Conservation (phyloP, 371 early-diverging fungal genomes). For the Mucor velutinosus region DNA sequence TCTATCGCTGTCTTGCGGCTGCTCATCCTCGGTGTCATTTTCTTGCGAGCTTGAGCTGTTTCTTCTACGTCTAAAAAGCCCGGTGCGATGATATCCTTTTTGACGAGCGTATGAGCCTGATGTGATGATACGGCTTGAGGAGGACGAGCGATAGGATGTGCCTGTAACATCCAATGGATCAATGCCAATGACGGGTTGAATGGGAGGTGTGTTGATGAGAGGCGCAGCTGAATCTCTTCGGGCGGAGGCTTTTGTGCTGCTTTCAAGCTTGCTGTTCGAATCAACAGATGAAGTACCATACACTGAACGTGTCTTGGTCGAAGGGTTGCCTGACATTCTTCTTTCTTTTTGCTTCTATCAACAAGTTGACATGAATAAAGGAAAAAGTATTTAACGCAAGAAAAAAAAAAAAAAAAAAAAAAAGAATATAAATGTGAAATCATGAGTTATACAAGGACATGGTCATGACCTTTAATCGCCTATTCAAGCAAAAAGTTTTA, state of each 20-base stretch:
- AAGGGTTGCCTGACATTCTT: slow-evolving; percentile 46
- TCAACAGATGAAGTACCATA: slow-evolving; percentile 42
- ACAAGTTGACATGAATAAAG: slow-evolving; percentile 18
- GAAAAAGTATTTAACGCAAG: not conserved
- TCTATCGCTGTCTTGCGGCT: slow-evolving; percentile 10
- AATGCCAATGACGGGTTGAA: not conserved
- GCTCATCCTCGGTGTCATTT: slow-evolving; percentile 3
- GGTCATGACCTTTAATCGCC: not conserved
- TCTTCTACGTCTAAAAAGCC: slow-evolving; percentile 26
- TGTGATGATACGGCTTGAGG: not conserved
- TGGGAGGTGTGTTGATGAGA: slow-evolving; percentile 42
- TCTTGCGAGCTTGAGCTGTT: slow-evolving; percentile 23
- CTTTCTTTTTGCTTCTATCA: not conserved
- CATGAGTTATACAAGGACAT: not conserved
- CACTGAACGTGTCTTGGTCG: slow-evolving; percentile 38
- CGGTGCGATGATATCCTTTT: slow-evolving; percentile 3
- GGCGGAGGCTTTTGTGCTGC: not conserved
- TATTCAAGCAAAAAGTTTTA: not conserved
- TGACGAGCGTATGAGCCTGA: slow-evolving; percentile 12
- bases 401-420: slow-evolving; percentile 5
- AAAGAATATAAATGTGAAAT: not conserved
- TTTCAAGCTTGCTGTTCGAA: not conserved
- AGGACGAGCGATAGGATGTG: not conserved
- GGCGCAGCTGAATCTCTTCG: slow-evolving; percentile 53
- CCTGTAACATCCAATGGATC: slow-evolving; percentile 9